phyloP scores from a whole-genome alignment of 2,329 filamentous ascomycete species.

The Torrubiella hemipterigena region DNA sequence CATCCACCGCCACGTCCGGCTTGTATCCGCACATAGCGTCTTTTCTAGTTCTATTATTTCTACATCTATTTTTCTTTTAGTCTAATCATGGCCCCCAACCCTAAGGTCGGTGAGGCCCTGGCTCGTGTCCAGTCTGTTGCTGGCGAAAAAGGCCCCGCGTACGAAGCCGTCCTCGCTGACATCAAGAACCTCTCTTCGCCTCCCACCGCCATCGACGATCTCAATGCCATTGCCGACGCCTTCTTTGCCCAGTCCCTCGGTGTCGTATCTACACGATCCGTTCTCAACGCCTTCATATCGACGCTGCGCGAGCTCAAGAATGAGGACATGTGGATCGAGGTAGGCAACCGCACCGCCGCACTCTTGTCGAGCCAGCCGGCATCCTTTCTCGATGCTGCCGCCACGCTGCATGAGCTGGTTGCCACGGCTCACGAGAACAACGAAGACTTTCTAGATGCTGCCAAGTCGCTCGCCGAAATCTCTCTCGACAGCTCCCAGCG shows the following conservation, averaged over 20 bases:
- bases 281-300: constrained; percentile 55
- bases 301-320: constrained; percentile 49
- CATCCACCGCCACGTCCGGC: constrained; percentile 4
- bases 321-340: constrained; percentile 58
- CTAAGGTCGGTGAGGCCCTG: constrained; percentile 31
- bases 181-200: constrained; percentile 28
- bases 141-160: constrained; percentile 31
- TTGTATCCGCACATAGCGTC: no score
- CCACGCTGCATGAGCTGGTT: constrained; percentile 65
- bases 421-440: constrained; percentile 73
- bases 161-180: constrained; percentile 32
- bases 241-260: constrained; percentile 59
- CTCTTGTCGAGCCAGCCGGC: constrained; percentile 49
- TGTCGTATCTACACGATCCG: constrained; percentile 61
- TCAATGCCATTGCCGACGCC: constrained; percentile 55
- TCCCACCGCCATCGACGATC: constrained; percentile 34
- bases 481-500: constrained; percentile 84
- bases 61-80: no score
- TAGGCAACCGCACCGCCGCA: constrained; percentile 61
- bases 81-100: constrained; percentile 22
- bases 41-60: no score
- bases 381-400: constrained; percentile 75
- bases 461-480: constrained; percentile 68
- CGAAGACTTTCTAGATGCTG: constrained; percentile 71
- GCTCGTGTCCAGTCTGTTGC: constrained; percentile 23